These are phyloP conservation scores for Quaeritorhiza haematococci DNA, from an alignment of 371 early-diverging fungal genomes.

Conservation along the genomic window DNA sequence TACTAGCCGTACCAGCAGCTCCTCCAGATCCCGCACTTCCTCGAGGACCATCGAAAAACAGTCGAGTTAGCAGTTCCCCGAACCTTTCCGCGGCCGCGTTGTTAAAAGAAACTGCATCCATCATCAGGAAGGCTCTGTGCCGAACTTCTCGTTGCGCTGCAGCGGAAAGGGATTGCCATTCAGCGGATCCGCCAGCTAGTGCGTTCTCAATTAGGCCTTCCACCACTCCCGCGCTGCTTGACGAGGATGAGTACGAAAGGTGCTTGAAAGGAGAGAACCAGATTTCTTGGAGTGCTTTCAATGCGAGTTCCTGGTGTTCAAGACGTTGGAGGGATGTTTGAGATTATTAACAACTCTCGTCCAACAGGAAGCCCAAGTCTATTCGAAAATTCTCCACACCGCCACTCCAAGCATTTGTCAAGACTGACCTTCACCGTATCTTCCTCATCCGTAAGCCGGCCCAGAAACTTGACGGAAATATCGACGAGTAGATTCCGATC, in stretches of 20 bases:
- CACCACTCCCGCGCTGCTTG: background rate
- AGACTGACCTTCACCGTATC: constrained; percentile 59
- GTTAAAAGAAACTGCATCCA: background rate
- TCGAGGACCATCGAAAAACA: too few relatives aligned
- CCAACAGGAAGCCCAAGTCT: too few relatives aligned
- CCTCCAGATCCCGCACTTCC: too few relatives aligned
- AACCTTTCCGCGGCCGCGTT: too few relatives aligned
- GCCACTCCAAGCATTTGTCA: too few relatives aligned
- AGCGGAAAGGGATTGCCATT: constrained; percentile 8
- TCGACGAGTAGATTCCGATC: constrained; percentile 55
- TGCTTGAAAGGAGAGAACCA: constrained; percentile 60
- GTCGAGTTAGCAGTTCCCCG: too few relatives aligned
- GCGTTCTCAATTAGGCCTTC: background rate
- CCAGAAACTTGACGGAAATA: constrained; percentile 68
- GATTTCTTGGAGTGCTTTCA: constrained; percentile 66
- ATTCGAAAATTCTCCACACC: too few relatives aligned
- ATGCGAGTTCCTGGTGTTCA: constrained; percentile 53
- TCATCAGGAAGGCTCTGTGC: constrained; percentile 8
- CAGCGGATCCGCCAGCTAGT: too few relatives aligned
- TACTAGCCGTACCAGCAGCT: too few relatives aligned
- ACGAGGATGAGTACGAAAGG: too few relatives aligned
- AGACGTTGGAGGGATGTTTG: too few relatives aligned
- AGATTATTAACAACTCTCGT: too few relatives aligned
- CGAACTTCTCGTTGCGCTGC: constrained; percentile 5
- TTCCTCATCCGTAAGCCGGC: constrained; percentile 77